Evolutionary conservation across 768 basidiomycete species (phyloP), one percentile per base, ranked within the genome.

Genomic region (Pisolithus marmoratus): DNA sequence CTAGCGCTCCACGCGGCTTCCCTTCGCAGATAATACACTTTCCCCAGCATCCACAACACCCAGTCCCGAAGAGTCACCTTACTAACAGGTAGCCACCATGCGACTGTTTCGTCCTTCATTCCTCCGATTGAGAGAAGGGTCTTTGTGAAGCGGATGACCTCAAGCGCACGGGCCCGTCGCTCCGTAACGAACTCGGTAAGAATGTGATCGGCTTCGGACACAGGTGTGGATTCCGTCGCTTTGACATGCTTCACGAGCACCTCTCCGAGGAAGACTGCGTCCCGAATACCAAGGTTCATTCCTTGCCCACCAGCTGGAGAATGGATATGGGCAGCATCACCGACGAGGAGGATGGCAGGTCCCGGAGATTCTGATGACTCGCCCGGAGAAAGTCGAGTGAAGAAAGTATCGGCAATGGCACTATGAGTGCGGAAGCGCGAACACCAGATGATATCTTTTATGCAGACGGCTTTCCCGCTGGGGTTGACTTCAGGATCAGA

Each of bases 261-360:
- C 19, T 72, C 68, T 5, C 73, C 78, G 5, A 81, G 70, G 47
- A 68, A 65, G 22, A 79, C 61, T 7, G 74, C 78, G 53, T 82
- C 80, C 14, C 79, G 72, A 15, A 82, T 63, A 5, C 80, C 77
- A n/a, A 81, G 71, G 54, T 80, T 80, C 78, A 82, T 77, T 9
- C 80, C 80, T 49, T 80, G 79, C 1, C 80, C 80, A 2, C 80
- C 80, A 5, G 73, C 69, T 19, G 79, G 80, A 0, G 79, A 76
- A 52, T 80, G 80, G 45, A 80, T 73, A 17, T 76, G 70, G 17
- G 80, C 80, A 5, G 80, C 77, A 54, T 79, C 76, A 6, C 76
- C 75, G 6, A 75, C 38, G 36, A 78, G 54, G 36, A 67, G 15
- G 49, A 65, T 45, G 8, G 42, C 53, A 0, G 60, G 63, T 1